These are phyloP conservation scores for Metarhizium anisopliae DNA, from an alignment of 2,329 filamentous ascomycete genomes.

Conservation along the genomic window DNA sequence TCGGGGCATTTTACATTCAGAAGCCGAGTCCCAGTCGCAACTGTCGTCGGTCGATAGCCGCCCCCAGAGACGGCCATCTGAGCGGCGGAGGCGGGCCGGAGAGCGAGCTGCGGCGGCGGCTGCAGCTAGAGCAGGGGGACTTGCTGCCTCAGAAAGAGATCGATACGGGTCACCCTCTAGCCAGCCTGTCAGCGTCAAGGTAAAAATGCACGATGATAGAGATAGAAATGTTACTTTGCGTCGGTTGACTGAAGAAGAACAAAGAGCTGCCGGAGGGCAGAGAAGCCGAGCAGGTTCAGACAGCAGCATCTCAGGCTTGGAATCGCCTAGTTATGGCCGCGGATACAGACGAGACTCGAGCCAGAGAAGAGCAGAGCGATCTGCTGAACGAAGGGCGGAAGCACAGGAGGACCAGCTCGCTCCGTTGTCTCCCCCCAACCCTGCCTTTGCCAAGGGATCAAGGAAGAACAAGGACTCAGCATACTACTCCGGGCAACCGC, in stretches of 20 bases:
- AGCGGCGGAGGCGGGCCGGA: slow-evolving; percentile 35
- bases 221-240: slow-evolving; percentile 54
- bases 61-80: slow-evolving; percentile 34
- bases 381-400: slow-evolving; percentile 36
- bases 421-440: slow-evolving; percentile 45
- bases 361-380: slow-evolving; percentile 35
- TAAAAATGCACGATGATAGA: slow-evolving; percentile 51
- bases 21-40: slow-evolving; percentile 18
- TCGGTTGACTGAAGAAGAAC: slow-evolving; percentile 52
- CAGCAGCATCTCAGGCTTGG: slow-evolving; percentile 49
- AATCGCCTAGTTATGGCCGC: slow-evolving; percentile 34
- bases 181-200: slow-evolving; percentile 46
- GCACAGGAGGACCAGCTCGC: slow-evolving; percentile 31
- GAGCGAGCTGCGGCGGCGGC: slow-evolving; percentile 39
- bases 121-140: slow-evolving; percentile 34
- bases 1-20: slow-evolving; percentile 29
- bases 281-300: slow-evolving; percentile 39
- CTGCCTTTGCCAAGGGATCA: slow-evolving; percentile 43
- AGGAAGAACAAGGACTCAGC: slow-evolving; percentile 48
- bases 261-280: slow-evolving; percentile 31
- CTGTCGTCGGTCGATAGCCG: slow-evolving; percentile 23
- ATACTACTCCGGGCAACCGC: slow-evolving; percentile 46
- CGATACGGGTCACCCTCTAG: slow-evolving; percentile 32
- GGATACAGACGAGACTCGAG: slow-evolving; percentile 47
- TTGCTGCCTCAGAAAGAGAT: slow-evolving; percentile 33